Evolutionary conservation across 257 asterid genomes (phyloP).

Genomic region (Ilex asprella): DNA sequence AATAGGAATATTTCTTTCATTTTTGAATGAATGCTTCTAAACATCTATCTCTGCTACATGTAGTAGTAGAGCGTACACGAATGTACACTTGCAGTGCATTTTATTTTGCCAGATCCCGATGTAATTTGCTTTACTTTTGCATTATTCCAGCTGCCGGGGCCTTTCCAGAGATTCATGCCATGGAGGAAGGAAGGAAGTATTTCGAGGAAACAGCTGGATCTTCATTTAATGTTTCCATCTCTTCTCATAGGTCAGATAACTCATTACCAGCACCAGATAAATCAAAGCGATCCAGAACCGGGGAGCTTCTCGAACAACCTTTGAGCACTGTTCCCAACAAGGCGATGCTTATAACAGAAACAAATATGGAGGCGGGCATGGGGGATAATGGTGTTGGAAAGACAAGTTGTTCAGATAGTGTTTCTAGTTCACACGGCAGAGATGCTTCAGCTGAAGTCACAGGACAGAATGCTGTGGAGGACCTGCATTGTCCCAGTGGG

Average conservation of each 20-base stretch:
- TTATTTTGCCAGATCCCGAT: no score
- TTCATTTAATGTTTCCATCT: not conserved
- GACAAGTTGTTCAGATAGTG: slow-evolving; percentile 5
- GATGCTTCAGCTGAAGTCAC: slow-evolving; percentile 8
- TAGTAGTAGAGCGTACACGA: no score
- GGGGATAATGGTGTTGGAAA: not conserved
- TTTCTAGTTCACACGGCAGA: slow-evolving; percentile 8
- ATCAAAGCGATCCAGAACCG: slow-evolving; percentile 3
- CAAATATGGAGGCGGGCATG: not conserved
- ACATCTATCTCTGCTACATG: no score
- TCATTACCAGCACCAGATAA: slow-evolving; percentile 15
- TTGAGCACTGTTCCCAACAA: slow-evolving; percentile 1
- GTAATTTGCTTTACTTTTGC: no score
- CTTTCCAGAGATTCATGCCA: not conserved
- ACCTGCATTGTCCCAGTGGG: slow-evolving; percentile 4
- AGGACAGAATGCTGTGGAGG: slow-evolving; percentile 10
- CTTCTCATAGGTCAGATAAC: slow-evolving; percentile 18
- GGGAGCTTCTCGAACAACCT: slow-evolving; percentile 4
- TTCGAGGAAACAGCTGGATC: not conserved
- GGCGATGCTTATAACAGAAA: not conserved
- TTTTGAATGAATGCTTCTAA: no score
- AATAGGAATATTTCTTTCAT: no score
- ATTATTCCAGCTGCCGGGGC: slow-evolving; percentile 10
- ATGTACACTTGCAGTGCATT: no score
- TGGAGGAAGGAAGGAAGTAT: not conserved